Base-by-base conservation (phyloP, 495 filamentous ascomycete genomes). In the Penicillium verhagenii region DNA sequence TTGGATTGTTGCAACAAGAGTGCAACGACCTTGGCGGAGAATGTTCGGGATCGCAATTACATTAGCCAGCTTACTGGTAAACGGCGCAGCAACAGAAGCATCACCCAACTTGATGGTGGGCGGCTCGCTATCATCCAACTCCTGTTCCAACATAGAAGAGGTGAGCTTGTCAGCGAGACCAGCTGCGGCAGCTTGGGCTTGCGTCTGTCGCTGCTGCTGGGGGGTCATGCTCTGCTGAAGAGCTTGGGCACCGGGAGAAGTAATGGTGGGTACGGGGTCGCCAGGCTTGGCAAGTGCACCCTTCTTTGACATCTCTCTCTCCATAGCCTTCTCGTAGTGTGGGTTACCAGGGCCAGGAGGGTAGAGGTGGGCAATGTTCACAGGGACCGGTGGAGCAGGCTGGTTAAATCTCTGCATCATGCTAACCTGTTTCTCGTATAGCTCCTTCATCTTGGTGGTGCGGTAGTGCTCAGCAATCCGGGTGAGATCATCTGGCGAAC, bases 11-110 rank as follows among this genome's bases (percentile, higher is more conserved):
- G 94, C 93, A 44, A 99, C 95, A 10, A 99, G 79, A 2, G 94
- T 97, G 72, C 94, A 99, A 53, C 94, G 87, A 47, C 94, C 94
- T 73, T 99, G 94, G 55, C 94, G 88, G 59, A 99, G 90, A 61
- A 99, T 99, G 76, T 99, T 97, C 16, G 94, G 92, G 57, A 99
- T 93, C 39, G 94, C 94, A 59, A 99, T 83, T 47, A 99, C 94
- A 63, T 97, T 96, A 52, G 91, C 90, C 24, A 99, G 80, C 72
- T 99, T 99, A 73, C 91, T 96, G 0, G 94, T 99, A 68, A 99
- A 99, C 0, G 94, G 94, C 2, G 94, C 94, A 47, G 94, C 94
- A 37, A 96, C 92, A 0, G 95, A 97, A 6, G 94, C 94, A 74
- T 99, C 94, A 52, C 94, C 94, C 47, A 99, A 85, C 76, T 99